phyloP scores from a whole-genome alignment of 169 alveolate genomes.

The Cryptosporidium xiaoi region DNA sequence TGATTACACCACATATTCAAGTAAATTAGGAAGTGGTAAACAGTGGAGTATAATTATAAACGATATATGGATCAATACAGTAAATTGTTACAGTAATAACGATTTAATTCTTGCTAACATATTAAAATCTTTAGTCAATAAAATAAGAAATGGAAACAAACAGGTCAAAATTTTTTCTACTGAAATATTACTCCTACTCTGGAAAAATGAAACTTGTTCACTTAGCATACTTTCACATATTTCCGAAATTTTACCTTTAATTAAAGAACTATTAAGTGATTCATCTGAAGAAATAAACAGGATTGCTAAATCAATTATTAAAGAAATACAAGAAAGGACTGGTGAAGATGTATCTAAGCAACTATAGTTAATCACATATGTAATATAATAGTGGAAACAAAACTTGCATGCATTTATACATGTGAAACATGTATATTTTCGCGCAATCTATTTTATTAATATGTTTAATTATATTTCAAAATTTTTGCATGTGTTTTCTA shows the following conservation, averaged over 20 bases:
- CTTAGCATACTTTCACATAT: slow-evolving; percentile 17
- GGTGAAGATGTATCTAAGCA: slow-evolving; percentile 41
- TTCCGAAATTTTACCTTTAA: slow-evolving; percentile 41
- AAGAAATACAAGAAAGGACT: slow-evolving; percentile 62
- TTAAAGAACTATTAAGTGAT: slow-evolving; percentile 47
- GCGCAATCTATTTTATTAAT: no score
- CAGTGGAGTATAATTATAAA: slow-evolving; percentile 51
- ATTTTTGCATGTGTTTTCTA: no score
- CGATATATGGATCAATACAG: slow-evolving; percentile 19
- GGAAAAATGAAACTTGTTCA: slow-evolving; percentile 55
- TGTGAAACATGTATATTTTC: no score
- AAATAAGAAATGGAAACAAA: slow-evolving; percentile 24
- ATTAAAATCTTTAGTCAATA: slow-evolving; percentile 7
- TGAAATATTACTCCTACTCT: slow-evolving; percentile 12
- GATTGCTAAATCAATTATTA: slow-evolving; percentile 23
- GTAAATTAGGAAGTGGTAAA: slow-evolving; percentile 22
- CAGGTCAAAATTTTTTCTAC: slow-evolving; percentile 30
- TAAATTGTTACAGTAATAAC: slow-evolving; percentile 24
- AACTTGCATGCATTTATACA: no score
- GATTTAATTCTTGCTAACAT: slow-evolving; percentile 45
- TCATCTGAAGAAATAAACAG: slow-evolving; percentile 42
- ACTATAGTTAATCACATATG: not conserved
- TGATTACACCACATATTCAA: slow-evolving; percentile 5
- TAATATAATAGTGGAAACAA: no score
- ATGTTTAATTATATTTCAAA: no score